A percentile compares a stretch with the other conserved stretches of the same genome.
phyloP scores from a whole-genome alignment of 177 flowering plant species.

The Vitis hybrid region DNA sequence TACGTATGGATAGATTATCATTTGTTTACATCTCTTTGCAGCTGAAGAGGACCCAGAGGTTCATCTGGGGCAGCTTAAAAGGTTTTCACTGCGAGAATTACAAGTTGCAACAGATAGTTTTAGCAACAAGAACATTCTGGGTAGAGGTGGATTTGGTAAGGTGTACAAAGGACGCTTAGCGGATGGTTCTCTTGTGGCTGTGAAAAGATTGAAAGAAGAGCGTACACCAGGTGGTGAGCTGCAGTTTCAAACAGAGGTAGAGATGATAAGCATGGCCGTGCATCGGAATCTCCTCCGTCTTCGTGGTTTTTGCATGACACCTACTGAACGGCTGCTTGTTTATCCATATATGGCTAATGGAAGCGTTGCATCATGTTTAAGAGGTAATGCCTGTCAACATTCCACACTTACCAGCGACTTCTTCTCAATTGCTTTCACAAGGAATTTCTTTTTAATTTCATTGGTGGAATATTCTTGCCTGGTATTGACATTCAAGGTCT shows the following conservation, averaged over 20 bases:
- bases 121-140: constrained; percentile 74
- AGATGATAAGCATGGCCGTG: constrained; percentile 89
- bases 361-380: constrained; percentile 76
- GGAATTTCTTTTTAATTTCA: background rate
- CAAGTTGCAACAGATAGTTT: constrained; percentile 81
- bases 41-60: constrained; percentile 90
- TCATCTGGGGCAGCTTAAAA: constrained; percentile 74
- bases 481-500: background rate
- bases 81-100: constrained; percentile 68
- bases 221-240: constrained; percentile 82
- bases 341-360: constrained; percentile 87
- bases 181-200: constrained; percentile 77
- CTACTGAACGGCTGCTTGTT: constrained; percentile 72
- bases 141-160: constrained; percentile 81
- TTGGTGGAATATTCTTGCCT: background rate
- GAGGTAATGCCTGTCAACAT: constrained; percentile 35
- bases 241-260: constrained; percentile 80
- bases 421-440: background rate
- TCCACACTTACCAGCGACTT: background rate
- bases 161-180: constrained; percentile 81
- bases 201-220: constrained; percentile 74
- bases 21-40: constrained; percentile 19
- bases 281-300: constrained; percentile 69
- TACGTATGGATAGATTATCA: background rate
- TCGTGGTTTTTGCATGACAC: constrained; percentile 81